Conservation (phyloP, 2,329 filamentous ascomycete species). For the Penicillium olsonii region DNA sequence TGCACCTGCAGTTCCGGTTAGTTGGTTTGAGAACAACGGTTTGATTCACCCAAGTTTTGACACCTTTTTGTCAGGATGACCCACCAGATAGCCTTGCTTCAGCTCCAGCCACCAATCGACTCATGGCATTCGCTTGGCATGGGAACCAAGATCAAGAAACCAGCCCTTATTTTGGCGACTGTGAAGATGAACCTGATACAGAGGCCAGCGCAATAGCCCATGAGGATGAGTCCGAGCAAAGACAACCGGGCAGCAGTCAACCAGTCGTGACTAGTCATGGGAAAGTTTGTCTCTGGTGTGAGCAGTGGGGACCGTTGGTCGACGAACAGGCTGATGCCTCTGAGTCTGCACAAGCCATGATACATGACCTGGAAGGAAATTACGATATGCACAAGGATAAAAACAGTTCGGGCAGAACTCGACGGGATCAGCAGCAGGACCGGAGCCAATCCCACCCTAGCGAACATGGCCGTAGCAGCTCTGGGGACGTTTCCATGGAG, state of each 20-base stretch:
- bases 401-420: background rate
- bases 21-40: background rate
- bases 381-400: background rate
- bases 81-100: background rate
- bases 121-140: background rate
- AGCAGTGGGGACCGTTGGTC: background rate
- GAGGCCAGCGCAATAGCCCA: background rate
- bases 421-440: background rate
- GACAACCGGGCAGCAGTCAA: background rate
- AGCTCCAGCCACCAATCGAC: background rate
- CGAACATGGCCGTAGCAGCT: background rate
- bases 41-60: background rate
- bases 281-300: slow-evolving; percentile 28
- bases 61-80: background rate
- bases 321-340: background rate
- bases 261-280: slow-evolving; percentile 17
- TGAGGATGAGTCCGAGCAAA: background rate
- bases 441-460: background rate
- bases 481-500: background rate
- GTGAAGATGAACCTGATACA: background rate
- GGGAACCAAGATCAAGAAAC: background rate
- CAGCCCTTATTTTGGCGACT: background rate
- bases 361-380: background rate
- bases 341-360: background rate
- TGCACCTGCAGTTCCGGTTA: slow-evolving; percentile 5